Conservation (phyloP, 192 early-diverging fungal species). For the Backusella macrospora region DNA sequence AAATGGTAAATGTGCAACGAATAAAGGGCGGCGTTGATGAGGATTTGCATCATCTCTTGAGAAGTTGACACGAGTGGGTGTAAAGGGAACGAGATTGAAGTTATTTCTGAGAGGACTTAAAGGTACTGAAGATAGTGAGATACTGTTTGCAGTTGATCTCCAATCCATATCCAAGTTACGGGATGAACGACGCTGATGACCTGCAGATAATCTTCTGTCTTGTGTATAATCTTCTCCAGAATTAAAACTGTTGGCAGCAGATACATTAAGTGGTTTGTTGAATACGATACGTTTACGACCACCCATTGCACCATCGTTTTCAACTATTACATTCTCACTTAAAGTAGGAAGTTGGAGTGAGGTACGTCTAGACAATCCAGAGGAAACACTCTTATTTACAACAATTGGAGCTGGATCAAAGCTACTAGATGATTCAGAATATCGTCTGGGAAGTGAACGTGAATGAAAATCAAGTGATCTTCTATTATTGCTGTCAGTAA, state of each 20-base stretch:
- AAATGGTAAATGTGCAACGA: slow-evolving; percentile 58
- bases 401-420: slow-evolving; percentile 1
- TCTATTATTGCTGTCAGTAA: background rate
- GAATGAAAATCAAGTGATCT: slow-evolving; percentile 17
- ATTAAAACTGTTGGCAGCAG: slow-evolving; percentile 8
- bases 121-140: slow-evolving; percentile 13
- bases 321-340: slow-evolving; percentile 9
- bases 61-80: slow-evolving; percentile 47
- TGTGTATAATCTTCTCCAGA: slow-evolving; percentile 16
- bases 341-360: slow-evolving; percentile 27
- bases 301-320: slow-evolving; percentile 18
- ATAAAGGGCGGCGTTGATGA: slow-evolving; percentile 54
- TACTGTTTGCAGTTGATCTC: slow-evolving; percentile 18
- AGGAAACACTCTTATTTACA: slow-evolving; percentile 12
- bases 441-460: slow-evolving; percentile 6
- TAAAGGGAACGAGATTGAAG: slow-evolving; percentile 44
- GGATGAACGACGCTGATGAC: slow-evolving; percentile 37
- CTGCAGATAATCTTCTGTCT: background rate
- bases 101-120: slow-evolving; percentile 11
- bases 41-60: slow-evolving; percentile 48
- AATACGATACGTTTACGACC: background rate
- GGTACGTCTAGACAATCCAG: slow-evolving; percentile 10
- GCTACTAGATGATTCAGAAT: slow-evolving; percentile 24
- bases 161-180: slow-evolving; percentile 49
- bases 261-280: slow-evolving; percentile 7